Base-by-base conservation (phyloP, 805 yeast genomes). In the Starmerella bombicola region DNA sequence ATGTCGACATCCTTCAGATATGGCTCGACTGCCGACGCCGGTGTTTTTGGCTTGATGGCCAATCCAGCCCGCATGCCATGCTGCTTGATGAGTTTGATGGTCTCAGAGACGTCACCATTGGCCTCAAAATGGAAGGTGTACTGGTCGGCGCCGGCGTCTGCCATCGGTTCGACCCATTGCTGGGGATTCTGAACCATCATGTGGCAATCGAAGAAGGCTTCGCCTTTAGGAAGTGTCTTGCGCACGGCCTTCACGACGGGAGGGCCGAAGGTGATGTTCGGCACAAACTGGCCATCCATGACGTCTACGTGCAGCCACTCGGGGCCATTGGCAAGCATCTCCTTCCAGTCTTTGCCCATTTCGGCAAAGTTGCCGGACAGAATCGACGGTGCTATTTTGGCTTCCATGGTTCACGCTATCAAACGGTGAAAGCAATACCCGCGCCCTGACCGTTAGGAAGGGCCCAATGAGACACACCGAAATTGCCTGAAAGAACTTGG, bases 271-370 rank as follows among this genome's bases (percentile, higher is more conserved):
- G 95, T 78, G 50, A 91, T 79, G 65, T 91, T 91, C 51, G 98
- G 98, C 37, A 91, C 99, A 59, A 91, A 91, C 63, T 88, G 86
- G 36, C 98, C 98, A 60, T 91, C 99, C 99, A 91, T 91, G 36
- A 91, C 88, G 62, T 91, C 99, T 39, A 91, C 76, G 62, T 91
- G 99, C 47, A 91, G 76, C 99, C 99, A 91, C 55, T 88, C 95
- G 17, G 95, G 93, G 19, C 81, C 79, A 42, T 79, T 69, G 38
- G 74, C 72, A 56, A 83, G 76, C 64, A 86, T 80, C 44, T 71
- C 69, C 56, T 79, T 80, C 62, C 95, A 83, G 48, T 86, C 88
- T 51, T 84, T 74, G 37, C 93, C 96, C 46, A 91, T 65, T 53
- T 83, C 73, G 51, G 96, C 78, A 57, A 88, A 91, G 60, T 91